Conservation (phyloP, 2,329 filamentous ascomycete genomes). For the Parafenestella ontariensis region DNA sequence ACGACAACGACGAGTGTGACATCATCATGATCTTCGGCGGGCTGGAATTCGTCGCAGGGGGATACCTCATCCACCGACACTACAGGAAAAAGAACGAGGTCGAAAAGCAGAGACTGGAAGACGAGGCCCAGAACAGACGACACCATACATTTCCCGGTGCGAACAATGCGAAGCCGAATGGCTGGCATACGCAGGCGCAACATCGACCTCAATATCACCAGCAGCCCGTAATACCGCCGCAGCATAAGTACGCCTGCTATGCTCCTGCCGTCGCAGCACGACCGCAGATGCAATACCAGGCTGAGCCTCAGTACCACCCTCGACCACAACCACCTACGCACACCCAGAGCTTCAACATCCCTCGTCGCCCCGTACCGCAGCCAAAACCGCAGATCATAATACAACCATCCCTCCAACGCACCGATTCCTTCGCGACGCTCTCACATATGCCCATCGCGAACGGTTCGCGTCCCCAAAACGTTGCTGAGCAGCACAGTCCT, state of each 20-base stretch:
- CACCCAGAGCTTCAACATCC: constrained; percentile 36
- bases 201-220: constrained; percentile 21
- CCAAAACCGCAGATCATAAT: constrained; percentile 34
- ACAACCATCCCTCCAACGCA: constrained; percentile 38
- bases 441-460: constrained; percentile 46
- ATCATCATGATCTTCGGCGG: constrained; percentile 49
- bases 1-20: constrained; percentile 12
- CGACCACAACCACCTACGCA: constrained; percentile 23
- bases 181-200: constrained; percentile 16
- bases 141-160: constrained; percentile 39
- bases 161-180: constrained; percentile 28
- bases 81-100: constrained; percentile 42
- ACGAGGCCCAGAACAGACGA: constrained; percentile 33
- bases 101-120: constrained; percentile 35
- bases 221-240: constrained; percentile 18
- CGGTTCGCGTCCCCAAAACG: constrained; percentile 31
- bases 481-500: constrained; percentile 9
- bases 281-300: constrained; percentile 16
- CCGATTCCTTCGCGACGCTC: constrained; percentile 42
- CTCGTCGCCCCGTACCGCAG: constrained; percentile 35
- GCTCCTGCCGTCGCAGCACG: constrained; percentile 16
- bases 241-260: constrained; percentile 38
- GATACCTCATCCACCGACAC: constrained; percentile 44
- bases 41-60: constrained; percentile 47
- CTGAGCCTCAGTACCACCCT: constrained; percentile 17